Evolutionary conservation across 2,329 filamentous ascomycete species (phyloP), one percentile per base, ranked within the genome.

Genomic region (Fusarium buharicum): DNA sequence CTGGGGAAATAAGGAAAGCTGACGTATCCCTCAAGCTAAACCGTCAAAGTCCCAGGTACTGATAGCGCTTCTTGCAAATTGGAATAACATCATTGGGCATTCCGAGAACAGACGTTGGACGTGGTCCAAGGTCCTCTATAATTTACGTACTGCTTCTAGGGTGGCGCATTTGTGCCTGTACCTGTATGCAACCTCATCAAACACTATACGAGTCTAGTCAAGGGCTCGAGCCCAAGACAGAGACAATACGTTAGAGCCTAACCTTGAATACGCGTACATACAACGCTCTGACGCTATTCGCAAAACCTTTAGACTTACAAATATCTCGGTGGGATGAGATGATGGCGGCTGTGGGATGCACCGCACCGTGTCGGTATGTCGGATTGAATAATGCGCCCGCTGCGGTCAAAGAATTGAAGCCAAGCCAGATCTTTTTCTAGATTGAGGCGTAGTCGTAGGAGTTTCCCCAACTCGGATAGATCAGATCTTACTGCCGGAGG

Each of bases 181-280:
- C n/a, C n/a, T n/a, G n/a, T n/a, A 61, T 36, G 45, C 33, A 17
- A 37, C 33, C 30, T 55, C 49, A 50, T 63, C 40, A 55, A 64
- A 59, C 49, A 20, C 34, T 12, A 64, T 55, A 64, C 56, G 61
- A 49, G 11, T 11, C 27, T 28, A 24, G 22, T 20, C 22, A 3
- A 24, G 22, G 22, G 8, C 22, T n/a, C 22, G 22, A 24, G 22
- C 22, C 6, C 22, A 24, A 24, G 22, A 24, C 22, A 18, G 17
- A 16, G 17, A n/a, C 24, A 45, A 30, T 45, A 39, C 31, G 33
- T 18, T 18, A 9, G n/a, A 45, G 7, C 8, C 16, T 3, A 30
- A 43, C 28, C 14, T 16, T 4, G 14, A 27, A 24, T 36, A 30
- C 22, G 49, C 30, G 33, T 43, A 30, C 11, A 13, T 11, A 28